These are phyloP conservation scores for Lachancea kluyveri DNA, from an alignment of 805 yeast genomes.

Conservation along the genomic window DNA sequence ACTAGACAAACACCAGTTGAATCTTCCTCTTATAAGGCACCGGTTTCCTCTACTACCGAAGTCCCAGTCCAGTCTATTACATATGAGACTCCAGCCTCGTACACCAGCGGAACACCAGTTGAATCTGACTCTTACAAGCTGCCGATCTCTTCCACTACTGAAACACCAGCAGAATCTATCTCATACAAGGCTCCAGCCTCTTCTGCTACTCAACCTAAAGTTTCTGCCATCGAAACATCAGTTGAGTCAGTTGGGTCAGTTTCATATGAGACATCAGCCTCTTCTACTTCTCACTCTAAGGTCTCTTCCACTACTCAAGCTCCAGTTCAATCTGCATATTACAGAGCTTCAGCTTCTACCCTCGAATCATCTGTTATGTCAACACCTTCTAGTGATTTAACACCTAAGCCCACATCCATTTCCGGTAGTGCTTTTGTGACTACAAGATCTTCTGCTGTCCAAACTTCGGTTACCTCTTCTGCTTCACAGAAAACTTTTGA, in stretches of 20 bases:
- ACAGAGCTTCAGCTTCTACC: background rate
- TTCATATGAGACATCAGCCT: background rate
- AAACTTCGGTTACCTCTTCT: background rate
- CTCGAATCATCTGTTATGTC: background rate
- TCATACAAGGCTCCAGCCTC: constrained; percentile 1
- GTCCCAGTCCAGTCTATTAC: too few relatives aligned
- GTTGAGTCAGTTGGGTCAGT: background rate
- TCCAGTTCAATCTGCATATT: background rate
- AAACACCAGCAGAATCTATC: background rate
- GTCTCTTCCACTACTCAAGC: background rate
- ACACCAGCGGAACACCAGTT: background rate
- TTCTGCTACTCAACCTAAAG: constrained; percentile 2
- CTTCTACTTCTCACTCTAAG: background rate
- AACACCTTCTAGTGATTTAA: too few relatives aligned
- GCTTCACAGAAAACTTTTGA: too few relatives aligned
- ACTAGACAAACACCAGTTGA: too few relatives aligned
- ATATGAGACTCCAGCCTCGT: background rate
- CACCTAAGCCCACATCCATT: background rate
- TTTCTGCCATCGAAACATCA: constrained; percentile 1
- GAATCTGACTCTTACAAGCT: constrained; percentile 1
- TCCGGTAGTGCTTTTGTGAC: background rate
- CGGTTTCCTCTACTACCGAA: too few relatives aligned
- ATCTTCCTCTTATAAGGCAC: too few relatives aligned
- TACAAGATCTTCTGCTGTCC: background rate
- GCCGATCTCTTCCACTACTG: background rate